Evolutionary conservation across 2,329 filamentous ascomycete genomes (phyloP).

Genomic region (Chalara sp.): DNA sequence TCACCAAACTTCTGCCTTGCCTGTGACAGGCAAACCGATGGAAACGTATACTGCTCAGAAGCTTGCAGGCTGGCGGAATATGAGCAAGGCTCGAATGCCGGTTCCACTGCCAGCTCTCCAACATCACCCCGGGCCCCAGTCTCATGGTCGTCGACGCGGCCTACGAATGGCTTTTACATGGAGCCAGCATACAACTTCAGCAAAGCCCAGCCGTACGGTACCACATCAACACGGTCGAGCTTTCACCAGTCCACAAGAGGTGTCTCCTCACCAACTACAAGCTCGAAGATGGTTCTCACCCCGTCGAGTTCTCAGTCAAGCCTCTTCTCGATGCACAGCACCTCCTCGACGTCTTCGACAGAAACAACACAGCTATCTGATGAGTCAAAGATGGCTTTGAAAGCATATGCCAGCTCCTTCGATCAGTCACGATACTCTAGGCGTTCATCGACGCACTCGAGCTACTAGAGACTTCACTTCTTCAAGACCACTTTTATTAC

Average conservation of each 20-base stretch:
- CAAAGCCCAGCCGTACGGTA: constrained; percentile 51
- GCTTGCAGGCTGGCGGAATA: constrained; percentile 83
- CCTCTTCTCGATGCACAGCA: constrained; percentile 70
- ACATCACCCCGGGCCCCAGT: constrained; percentile 39
- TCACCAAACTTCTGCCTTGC: constrained; percentile 88
- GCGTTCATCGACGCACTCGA: constrained; percentile 25
- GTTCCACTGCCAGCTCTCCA: constrained; percentile 53
- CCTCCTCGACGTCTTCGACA: constrained; percentile 41
- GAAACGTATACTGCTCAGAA: constrained; percentile 85
- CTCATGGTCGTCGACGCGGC: constrained; percentile 45
- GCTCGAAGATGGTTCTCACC: constrained; percentile 43
- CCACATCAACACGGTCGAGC: constrained; percentile 35
- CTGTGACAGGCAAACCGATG: constrained; percentile 83
- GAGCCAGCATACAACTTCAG: constrained; percentile 71
- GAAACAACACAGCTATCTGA: constrained; percentile 59
- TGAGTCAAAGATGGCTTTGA: constrained; percentile 71
- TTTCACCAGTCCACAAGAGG: constrained; percentile 43
- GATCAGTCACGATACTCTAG: constrained; percentile 50
- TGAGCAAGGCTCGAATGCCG: constrained; percentile 58
- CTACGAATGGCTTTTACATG: constrained; percentile 53
- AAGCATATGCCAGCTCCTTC: constrained; percentile 82
- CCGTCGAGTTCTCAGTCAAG: constrained; percentile 80
- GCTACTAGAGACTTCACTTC: background rate
- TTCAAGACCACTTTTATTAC: constrained; percentile 5
- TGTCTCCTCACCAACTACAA: constrained; percentile 34